Percentiles rank a stretch among this genome's conserved stretches.
These are phyloP conservation scores for Microthyrium microscopicum DNA, from an alignment of 2,329 filamentous ascomycete genomes.

Conservation along the genomic window DNA sequence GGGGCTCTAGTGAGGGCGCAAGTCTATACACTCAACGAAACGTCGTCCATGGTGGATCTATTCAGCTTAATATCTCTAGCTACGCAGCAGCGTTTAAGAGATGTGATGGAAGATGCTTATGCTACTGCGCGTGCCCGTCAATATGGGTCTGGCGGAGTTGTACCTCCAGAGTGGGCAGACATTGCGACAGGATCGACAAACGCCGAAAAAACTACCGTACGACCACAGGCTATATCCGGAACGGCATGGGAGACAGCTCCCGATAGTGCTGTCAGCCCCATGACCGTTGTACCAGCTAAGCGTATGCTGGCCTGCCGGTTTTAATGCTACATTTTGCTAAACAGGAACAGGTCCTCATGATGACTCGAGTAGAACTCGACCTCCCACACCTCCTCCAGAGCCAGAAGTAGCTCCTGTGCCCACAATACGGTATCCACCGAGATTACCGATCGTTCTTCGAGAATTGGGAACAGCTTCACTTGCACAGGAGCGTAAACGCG, in stretches of 20 bases:
- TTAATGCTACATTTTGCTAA: constrained; percentile 1
- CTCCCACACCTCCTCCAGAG: constrained; percentile 31
- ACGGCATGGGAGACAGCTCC: constrained; percentile 24
- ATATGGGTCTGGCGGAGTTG: constrained; percentile 59
- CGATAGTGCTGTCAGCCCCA: constrained; percentile 37
- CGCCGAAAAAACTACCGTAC: constrained; percentile 18
- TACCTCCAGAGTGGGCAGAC: constrained; percentile 61
- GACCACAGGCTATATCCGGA: constrained; percentile 21
- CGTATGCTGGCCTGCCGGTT: constrained; percentile 31
- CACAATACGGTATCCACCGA: constrained; percentile 25
- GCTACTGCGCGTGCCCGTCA: constrained; percentile 55
- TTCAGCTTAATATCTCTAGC: constrained; percentile 69
- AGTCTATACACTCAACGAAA: constrained; percentile 18
- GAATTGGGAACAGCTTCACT: constrained; percentile 49
- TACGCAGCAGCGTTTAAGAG: constrained; percentile 61
- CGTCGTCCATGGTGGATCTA: constrained; percentile 58
- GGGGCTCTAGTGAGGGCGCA: constrained; percentile 44
- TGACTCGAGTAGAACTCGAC: constrained; percentile 22
- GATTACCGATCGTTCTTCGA: constrained; percentile 37
- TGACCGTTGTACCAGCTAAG: constrained; percentile 37
- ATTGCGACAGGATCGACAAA: constrained; percentile 42
- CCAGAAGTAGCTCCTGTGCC: constrained; percentile 31
- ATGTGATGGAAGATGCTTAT: constrained; percentile 61
- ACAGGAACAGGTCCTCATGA: constrained; percentile 19
- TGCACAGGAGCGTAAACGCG: constrained; percentile 51